Conservation (phyloP, 345 rosid species). For the Lumnitzera littorea region DNA sequence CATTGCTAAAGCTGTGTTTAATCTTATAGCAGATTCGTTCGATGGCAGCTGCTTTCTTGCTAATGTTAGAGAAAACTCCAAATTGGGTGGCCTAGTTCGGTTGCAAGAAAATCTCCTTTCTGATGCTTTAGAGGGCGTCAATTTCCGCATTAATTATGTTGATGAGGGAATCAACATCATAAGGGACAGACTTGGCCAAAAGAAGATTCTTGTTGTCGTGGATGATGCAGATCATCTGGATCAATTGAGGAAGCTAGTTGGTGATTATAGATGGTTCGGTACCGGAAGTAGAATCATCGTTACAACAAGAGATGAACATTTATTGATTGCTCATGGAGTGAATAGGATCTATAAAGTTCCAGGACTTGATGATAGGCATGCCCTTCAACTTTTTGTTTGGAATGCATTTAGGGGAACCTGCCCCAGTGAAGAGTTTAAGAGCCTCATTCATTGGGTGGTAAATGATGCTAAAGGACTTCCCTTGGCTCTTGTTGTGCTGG, state of each 20-base stretch:
- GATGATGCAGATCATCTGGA: constrained; percentile 15
- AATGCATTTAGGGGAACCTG: constrained; percentile 5
- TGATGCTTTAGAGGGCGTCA: background rate
- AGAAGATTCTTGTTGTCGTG: constrained; percentile 11
- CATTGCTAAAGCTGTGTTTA: constrained; percentile 22
- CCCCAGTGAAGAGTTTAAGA: background rate
- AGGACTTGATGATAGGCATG: background rate
- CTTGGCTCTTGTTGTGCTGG: constrained; percentile 15
- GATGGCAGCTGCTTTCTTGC: constrained; percentile 22
- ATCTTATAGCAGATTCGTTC: constrained; percentile 14
- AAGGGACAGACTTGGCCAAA: constrained; percentile 1
- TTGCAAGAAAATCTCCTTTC: constrained; percentile 18
- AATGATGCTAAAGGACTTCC: constrained; percentile 15
- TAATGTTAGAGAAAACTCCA: constrained; percentile 25
- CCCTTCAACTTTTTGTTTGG: constrained; percentile 9
- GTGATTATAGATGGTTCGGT: constrained; percentile 11
- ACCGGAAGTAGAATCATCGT: constrained; percentile 10
- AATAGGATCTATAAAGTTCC: background rate
- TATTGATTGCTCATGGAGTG: background rate
- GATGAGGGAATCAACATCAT: constrained; percentile 1
- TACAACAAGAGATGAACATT: constrained; percentile 15
- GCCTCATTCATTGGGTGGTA: background rate
- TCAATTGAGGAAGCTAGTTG: constrained; percentile 9
- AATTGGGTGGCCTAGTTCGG: background rate
- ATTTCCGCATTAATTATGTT: background rate